A percentile compares a stretch with the other conserved stretches of the same genome.
Conservation (phyloP, 345 rosid genomes). For the Sonneratia caseolaris region DNA sequence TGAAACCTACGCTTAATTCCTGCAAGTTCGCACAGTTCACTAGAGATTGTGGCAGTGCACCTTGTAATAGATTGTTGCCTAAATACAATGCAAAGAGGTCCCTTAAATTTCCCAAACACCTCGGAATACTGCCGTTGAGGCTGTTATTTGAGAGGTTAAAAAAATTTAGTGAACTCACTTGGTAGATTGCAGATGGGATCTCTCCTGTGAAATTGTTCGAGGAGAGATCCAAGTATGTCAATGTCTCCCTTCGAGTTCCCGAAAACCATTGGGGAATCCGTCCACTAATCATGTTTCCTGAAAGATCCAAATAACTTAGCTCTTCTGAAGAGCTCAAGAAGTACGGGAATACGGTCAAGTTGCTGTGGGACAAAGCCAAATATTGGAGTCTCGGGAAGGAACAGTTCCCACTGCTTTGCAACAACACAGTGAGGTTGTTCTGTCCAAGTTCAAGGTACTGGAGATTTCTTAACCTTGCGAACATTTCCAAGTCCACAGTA, state of each 20-base stretch:
- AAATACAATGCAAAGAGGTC: not conserved
- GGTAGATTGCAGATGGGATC: constrained; percentile 1
- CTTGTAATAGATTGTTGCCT: not conserved
- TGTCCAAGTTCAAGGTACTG: not conserved
- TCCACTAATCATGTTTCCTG: constrained; percentile 14
- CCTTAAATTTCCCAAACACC: constrained; percentile 1
- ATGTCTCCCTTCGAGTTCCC: not conserved
- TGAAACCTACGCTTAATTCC: not conserved
- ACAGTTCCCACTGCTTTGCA: no score
- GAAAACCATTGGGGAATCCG: constrained; percentile 12
- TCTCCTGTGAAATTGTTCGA: not conserved
- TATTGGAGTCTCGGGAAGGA: not conserved
- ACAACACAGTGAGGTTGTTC: not conserved
- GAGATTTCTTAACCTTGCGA: not conserved
- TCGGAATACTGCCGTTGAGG: not conserved
- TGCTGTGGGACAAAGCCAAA: not conserved
- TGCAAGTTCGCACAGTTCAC: not conserved
- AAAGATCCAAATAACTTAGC: not conserved
- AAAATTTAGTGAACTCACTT: fast-evolving
- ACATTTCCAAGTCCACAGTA: not conserved
- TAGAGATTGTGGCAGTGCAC: not conserved
- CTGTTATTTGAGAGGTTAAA: not conserved
- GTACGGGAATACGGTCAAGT: not conserved
- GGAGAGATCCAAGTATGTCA: constrained; percentile 7
- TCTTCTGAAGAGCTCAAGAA: not conserved